Evolutionary conservation across 1,139 yeast species (phyloP), one percentile per base, ranked within the genome.

Genomic region (Nakaseomyces uthaithaninus): DNA sequence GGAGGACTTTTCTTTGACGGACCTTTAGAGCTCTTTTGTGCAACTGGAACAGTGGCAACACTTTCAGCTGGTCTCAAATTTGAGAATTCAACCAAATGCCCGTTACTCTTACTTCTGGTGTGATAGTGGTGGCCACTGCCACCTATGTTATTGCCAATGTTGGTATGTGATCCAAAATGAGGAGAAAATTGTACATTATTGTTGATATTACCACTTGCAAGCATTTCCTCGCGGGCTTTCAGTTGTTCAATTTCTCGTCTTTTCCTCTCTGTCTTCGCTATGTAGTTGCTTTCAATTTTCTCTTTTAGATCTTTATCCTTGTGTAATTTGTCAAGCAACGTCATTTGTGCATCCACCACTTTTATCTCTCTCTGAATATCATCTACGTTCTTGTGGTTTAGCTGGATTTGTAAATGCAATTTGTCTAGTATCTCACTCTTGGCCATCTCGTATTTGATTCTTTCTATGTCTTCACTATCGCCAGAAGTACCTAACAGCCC

Each of bases 391-490:
- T 77, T 72, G 58, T 81, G 87, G 48, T 80, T 81, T 46, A 82
- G 65, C 37, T 83, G 60, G 12, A 82, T 77, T 57, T 83, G 93
- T 42, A 81, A 60, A 56, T 82, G 85, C 24, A 83, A 79, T 53
- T 50, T 63, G 53, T 53, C 69, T 45, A 54, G 37, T 11, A 65
- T 46, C 39, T 60, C 62, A 28, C 54, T 54, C 39, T 59, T 63
- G 4, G 55, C 57, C 3, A 52, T 46, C 25, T 48, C 54, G 43
- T 50, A 57, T 38, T 55, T 53, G 9, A 58, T 31, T 30, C 59
- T 43, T 42, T 58, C 60, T 8, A 48, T 47, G 19, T 55, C 58
- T 38, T 57, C 60, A 39, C 58, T 54, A 25, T 53, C 60, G 6
- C 42, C 44, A 20, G 42, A 34, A 15, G 43, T 30, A 23, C 33